Evolutionary conservation across 257 asterid genomes (phyloP).

Genomic region (Penstemon davidsonii): DNA sequence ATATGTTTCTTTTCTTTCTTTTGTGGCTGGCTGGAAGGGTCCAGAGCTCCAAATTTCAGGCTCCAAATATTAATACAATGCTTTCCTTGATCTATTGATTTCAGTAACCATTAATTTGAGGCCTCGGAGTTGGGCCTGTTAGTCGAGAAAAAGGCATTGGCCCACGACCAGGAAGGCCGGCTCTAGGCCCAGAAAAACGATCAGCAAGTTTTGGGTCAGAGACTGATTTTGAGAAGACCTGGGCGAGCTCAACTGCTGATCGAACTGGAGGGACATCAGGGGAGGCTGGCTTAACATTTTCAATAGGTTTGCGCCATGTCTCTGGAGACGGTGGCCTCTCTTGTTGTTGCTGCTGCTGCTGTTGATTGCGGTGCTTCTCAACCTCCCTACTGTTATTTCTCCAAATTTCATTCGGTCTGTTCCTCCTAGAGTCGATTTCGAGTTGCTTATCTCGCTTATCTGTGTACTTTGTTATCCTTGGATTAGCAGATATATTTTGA

Average conservation of each 20-base stretch:
- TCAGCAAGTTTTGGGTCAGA: slow-evolving; percentile 54
- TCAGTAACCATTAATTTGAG: slow-evolving; percentile 91
- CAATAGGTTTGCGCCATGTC: slow-evolving; percentile 86
- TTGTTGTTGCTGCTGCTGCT: slow-evolving; percentile 42
- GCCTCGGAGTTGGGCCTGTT: slow-evolving; percentile 71
- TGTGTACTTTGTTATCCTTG: slow-evolving; percentile 41
- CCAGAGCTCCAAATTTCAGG: slow-evolving; percentile 22
- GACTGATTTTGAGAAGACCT: slow-evolving; percentile 76
- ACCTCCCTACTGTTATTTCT: slow-evolving; percentile 46
- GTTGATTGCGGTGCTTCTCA: slow-evolving; percentile 57
- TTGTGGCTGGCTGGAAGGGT: slow-evolving; percentile 14
- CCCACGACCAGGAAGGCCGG: slow-evolving; percentile 46
- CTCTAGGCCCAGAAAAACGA: slow-evolving; percentile 53
- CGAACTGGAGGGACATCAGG: slow-evolving; percentile 47
- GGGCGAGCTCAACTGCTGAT: slow-evolving; percentile 93
- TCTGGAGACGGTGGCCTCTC: slow-evolving; percentile 89
- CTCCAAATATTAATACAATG: slow-evolving; percentile 13
- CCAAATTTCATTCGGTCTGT: slow-evolving; percentile 60
- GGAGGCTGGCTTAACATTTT: slow-evolving; percentile 42
- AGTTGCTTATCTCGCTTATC: slow-evolving; percentile 63
- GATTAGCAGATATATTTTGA: slow-evolving; percentile 43
- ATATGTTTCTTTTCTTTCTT: too few species aligned
- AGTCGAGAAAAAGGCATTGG: slow-evolving; percentile 82
- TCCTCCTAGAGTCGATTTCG: slow-evolving; percentile 58
- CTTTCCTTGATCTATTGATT: slow-evolving; percentile 13